Base-by-base conservation (phyloP, 2,329 filamentous ascomycete genomes). In the Sporothrix brasiliensis region DNA sequence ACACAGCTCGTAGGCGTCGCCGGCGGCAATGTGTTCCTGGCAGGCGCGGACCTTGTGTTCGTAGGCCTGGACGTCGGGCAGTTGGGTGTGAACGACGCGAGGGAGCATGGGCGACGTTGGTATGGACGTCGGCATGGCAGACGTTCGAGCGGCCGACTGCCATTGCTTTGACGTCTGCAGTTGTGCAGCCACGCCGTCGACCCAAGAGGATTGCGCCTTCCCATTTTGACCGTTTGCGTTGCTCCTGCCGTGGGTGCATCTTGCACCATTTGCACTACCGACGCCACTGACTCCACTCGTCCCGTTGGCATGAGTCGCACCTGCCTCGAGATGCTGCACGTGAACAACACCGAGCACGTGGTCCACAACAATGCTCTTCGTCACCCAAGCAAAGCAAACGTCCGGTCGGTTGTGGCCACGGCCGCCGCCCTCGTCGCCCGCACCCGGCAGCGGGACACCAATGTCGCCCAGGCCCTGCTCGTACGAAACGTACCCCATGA, bases 1-100 rank as follows among this genome's bases (percentile, higher is more conserved):
- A 74, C 92, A 96, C 7, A 97, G 85, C 77, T 97, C 93, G 78
- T 97, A 97, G 0, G 92, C 93, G 73, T 94, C 89, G 16, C 93
- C 93, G 0, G 90, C 88, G 3, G 88, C 86, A 73, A 97, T 91
- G 73, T 87, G 85, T 4, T 87, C 84, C 76, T 94, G 90, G 76
- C 92, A 95, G 50, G 81, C 78, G 27, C 82, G 80, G n/a, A 95
- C 89, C 74, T 91, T 88, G 3, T 81, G 79, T 74, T 89, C 88
- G 76, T 95, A 96, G 21, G 80, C 80, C 16, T 80, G 75, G 19
- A 80, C 77, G 19, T 80, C 77, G 0, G 86, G 85, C 0, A 80
- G 78, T 14, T 74, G 74, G 50, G 85, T 81, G n/a, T 21, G 41
- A n/a, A 67, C 3, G 6, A 66, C 49, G 2, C 21, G 34, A 0